A percentile compares a stretch with the other conserved stretches of the same genome.
These are phyloP conservation scores for Pseudomonodictys pantanalensis DNA, from an alignment of 495 filamentous ascomycete genomes.

Conservation along the genomic window DNA sequence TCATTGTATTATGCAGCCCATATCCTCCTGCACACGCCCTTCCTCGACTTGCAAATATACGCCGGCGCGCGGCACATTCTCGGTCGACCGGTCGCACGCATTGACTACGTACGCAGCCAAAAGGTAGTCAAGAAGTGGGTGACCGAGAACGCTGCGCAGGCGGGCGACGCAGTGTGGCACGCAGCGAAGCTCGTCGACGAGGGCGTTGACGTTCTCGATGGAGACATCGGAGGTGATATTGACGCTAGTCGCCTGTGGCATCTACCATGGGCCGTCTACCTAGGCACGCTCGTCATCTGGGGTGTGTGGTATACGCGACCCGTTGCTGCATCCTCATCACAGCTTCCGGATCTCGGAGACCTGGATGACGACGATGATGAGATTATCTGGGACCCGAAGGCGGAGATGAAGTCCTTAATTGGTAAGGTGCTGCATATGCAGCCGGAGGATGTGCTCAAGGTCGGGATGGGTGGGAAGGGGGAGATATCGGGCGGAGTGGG, in stretches of 20 bases:
- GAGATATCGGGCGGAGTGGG: constrained; percentile 21
- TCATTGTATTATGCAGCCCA: constrained; percentile 53
- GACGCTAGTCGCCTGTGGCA: constrained; percentile 53
- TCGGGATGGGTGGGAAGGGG: background rate
- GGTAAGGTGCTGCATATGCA: constrained; percentile 36
- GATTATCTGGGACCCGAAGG: constrained; percentile 43
- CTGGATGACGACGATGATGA: constrained; percentile 41
- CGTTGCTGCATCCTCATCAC: background rate
- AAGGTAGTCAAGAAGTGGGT: constrained; percentile 47
- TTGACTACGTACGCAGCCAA: constrained; percentile 49
- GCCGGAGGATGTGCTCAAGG: constrained; percentile 31
- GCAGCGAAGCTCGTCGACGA: constrained; percentile 49
- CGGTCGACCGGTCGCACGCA: constrained; percentile 45
- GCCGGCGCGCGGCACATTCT: constrained; percentile 54
- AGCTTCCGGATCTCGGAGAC: background rate
- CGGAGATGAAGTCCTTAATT: constrained; percentile 44
- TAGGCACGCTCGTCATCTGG: constrained; percentile 55
- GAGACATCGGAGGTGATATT: constrained; percentile 38
- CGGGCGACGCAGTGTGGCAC: constrained; percentile 46
- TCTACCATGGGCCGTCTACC: constrained; percentile 57
- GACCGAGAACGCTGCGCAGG: constrained; percentile 7
- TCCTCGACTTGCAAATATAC: constrained; percentile 55
- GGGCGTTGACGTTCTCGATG: constrained; percentile 47
- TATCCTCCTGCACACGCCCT: constrained; percentile 51
- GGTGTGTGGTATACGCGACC: constrained; percentile 45